Conservation (phyloP, 495 filamentous ascomycete species). For the Talaromyces thailandensis region DNA sequence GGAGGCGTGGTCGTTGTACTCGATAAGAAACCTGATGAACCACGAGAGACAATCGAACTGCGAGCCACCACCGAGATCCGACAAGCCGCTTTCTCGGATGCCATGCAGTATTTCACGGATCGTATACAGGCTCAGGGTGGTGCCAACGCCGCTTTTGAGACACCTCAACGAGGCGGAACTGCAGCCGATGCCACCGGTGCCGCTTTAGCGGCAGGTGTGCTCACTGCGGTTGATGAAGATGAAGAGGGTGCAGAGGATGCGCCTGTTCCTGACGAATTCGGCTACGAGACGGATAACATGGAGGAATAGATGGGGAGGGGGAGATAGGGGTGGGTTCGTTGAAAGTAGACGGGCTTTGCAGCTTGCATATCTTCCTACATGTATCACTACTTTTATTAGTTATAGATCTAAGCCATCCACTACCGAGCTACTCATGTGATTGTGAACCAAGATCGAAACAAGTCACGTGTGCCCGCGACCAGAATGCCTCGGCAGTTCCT, state of each 20-base stretch:
- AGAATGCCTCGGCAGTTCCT: not conserved
- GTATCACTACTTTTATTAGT: constrained; percentile 35
- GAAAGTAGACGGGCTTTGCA: not conserved
- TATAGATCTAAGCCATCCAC: not conserved
- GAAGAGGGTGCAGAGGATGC: constrained; percentile 77
- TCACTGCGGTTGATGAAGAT: constrained; percentile 82
- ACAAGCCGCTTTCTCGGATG: constrained; percentile 40
- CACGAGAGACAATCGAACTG: constrained; percentile 73
- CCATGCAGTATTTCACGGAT: constrained; percentile 27
- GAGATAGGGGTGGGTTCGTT: not conserved
- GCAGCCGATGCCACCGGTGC: constrained; percentile 41
- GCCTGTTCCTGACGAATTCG: constrained; percentile 68
- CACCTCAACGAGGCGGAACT: constrained; percentile 30
- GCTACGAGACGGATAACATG: constrained; percentile 72
- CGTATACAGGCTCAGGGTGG: constrained; percentile 30
- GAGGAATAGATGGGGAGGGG: constrained; percentile 34
- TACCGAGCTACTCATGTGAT: not conserved
- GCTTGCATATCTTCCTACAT: constrained; percentile 20
- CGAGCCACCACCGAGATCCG: constrained; percentile 74
- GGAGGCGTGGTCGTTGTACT: constrained; percentile 84
- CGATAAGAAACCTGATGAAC: constrained; percentile 74
- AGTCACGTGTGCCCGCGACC: not conserved
- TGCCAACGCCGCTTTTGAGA: constrained; percentile 19
- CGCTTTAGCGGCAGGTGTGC: constrained; percentile 66
- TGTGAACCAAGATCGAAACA: not conserved